Percentiles rank a stretch among this genome's conserved stretches.
These are phyloP conservation scores for Endocarpon pusillum DNA, from an alignment of 495 filamentous ascomycete genomes.

Conservation along the genomic window DNA sequence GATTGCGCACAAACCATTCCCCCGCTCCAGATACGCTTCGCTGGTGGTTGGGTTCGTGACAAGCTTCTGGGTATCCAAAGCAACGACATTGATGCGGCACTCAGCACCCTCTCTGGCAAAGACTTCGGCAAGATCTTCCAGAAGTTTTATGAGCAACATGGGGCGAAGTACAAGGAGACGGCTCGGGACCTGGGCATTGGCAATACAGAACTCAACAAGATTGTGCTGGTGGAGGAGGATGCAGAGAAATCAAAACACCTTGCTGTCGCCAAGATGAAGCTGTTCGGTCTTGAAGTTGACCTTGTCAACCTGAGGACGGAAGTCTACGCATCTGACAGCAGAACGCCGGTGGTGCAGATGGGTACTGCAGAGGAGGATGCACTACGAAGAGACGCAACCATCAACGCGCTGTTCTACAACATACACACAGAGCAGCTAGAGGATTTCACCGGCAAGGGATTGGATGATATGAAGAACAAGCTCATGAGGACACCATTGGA, in stretches of 20 bases:
- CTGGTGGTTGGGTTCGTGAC: conserved; percentile 97
- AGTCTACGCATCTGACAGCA: conserved; percentile 67
- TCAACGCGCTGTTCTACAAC: conserved; percentile 96
- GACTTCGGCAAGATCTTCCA: conserved; percentile 55
- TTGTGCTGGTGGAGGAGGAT: conserved; percentile 74
- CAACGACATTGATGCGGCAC: conserved; percentile 87
- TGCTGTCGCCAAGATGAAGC: conserved; percentile 72
- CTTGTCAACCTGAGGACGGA: conserved; percentile 90
- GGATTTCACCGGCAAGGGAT: conserved; percentile 61
- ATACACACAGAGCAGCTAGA: conserved; percentile 60
- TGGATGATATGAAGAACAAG: conserved; percentile 52
- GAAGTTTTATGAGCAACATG: conserved; percentile 33
- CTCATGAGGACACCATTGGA: conserved; percentile 76
- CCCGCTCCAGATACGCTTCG: conserved; percentile 59
- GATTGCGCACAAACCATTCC: no score
- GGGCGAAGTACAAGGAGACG: conserved; percentile 22
- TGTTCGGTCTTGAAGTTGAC: conserved; percentile 82
- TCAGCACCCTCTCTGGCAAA: conserved; percentile 87
- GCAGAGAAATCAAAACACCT: conserved; percentile 97
- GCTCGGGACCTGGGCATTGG: conserved; percentile 34
- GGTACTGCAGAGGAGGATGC: conserved; percentile 86
- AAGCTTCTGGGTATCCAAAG: conserved; percentile 70
- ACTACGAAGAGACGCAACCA: conserved; percentile 72
- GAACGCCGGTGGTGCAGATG: conserved; percentile 87
- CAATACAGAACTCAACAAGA: conserved; percentile 45